Conservation (phyloP, 345 rosid genomes). For the Eucalyptus decipiens region DNA sequence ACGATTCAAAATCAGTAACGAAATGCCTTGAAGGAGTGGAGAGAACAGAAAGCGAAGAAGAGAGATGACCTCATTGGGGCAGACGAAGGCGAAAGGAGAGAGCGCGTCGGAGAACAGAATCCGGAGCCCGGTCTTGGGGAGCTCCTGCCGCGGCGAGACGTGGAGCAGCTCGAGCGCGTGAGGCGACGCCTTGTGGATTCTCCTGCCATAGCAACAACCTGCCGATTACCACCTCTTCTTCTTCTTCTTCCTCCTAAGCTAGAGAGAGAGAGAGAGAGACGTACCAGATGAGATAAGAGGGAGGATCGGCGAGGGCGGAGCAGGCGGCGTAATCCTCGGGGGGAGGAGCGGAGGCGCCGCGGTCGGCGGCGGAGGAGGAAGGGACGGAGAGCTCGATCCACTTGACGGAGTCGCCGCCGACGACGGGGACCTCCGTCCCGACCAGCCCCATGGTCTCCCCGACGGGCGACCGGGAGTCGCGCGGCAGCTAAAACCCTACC, state of each 20-base stretch:
- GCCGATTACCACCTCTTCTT: not conserved
- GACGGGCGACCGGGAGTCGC: not conserved
- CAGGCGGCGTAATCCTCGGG: conserved; percentile 48
- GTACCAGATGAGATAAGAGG: conserved; percentile 39
- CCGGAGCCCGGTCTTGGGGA: conserved; percentile 46
- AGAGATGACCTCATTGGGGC: conserved; percentile 22
- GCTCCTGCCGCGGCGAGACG: conserved; percentile 33
- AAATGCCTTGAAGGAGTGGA: not conserved
- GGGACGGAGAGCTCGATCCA: conserved; percentile 59
- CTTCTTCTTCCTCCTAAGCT: not conserved
- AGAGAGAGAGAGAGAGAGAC: not conserved
- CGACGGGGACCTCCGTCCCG: conserved; percentile 70
- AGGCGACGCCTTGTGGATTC: conserved; percentile 35
- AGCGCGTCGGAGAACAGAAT: conserved; percentile 49
- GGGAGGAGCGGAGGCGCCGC: conserved; percentile 13
- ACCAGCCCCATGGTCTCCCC: not conserved
- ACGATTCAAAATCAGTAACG: not conserved
- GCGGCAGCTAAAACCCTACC: not conserved
- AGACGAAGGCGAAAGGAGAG: conserved; percentile 59
- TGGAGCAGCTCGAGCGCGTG: conserved; percentile 51
- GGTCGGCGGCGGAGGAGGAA: not conserved
- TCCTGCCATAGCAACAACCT: conserved; percentile 12
- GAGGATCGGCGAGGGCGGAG: conserved; percentile 24
- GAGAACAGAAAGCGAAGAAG: not conserved
- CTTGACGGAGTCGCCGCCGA: conserved; percentile 50